Conservation (phyloP, 768 basidiomycete genomes). For the Sarcomyxa edulis region DNA sequence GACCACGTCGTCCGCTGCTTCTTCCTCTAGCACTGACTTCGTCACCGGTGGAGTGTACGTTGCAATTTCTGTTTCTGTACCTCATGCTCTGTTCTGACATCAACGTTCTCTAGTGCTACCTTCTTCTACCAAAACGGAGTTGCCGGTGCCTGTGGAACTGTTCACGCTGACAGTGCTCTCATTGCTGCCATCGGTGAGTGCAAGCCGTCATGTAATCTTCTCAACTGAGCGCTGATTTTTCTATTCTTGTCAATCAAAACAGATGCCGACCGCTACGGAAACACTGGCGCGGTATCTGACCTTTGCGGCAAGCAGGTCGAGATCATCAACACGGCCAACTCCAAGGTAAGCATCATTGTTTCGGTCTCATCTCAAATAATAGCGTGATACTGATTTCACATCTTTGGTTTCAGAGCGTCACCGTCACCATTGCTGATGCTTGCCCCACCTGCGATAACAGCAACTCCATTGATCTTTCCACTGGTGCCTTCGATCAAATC, state of each 20-base stretch:
- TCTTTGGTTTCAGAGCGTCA: slow-evolving; percentile 34
- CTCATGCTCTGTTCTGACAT: slow-evolving; percentile 1
- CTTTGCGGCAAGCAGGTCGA: slow-evolving; percentile 63
- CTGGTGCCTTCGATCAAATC: slow-evolving; percentile 58
- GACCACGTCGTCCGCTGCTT: slow-evolving; percentile 3
- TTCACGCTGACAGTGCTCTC: slow-evolving; percentile 47
- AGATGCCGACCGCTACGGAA: slow-evolving; percentile 52
- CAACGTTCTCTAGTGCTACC: slow-evolving; percentile 41
- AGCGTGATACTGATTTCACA: slow-evolving; percentile 3
- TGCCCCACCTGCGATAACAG: slow-evolving; percentile 72
- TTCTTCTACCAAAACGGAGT: slow-evolving; percentile 68
- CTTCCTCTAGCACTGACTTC: slow-evolving; percentile 9
- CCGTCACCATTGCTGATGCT: slow-evolving; percentile 67
- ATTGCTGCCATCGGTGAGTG: slow-evolving; percentile 62
- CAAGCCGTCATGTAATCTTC: neutral
- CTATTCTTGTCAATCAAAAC: too few species aligned
- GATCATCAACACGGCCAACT: slow-evolving; percentile 58
- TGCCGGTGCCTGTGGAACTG: slow-evolving; percentile 75
- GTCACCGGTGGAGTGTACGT: slow-evolving; percentile 44
- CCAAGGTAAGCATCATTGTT: slow-evolving; percentile 33
- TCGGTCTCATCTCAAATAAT: neutral
- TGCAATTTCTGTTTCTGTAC: neutral
- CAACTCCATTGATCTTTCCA: slow-evolving; percentile 74
- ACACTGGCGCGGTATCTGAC: slow-evolving; percentile 35
- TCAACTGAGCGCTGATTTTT: slow-evolving; percentile 8